Base-by-base conservation (phyloP, 1,284 basidiomycete species). In the Irpex sp. region DNA sequence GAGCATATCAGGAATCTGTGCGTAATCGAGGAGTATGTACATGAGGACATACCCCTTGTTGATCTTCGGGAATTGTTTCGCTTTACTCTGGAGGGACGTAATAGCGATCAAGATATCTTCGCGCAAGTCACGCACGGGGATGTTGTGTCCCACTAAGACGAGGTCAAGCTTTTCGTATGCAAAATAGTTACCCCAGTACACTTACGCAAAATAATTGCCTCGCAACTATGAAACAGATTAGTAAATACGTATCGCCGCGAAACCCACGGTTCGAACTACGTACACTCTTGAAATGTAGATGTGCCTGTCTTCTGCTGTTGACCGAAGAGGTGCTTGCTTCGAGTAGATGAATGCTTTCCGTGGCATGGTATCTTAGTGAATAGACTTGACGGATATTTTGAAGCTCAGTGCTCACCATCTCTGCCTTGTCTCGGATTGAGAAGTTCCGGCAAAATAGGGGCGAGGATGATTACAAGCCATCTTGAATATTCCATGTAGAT, bases 61-160 rank as follows among this genome's bases (percentile, higher is more conserved):
- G n/a, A 56, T 13, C 26, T 56, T 36, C 26, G 54, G 54, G 26
- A 51, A 51, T 19, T 21, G 49, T 51, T 51, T 51, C 17, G 15
- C 49, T 21, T 34, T 6, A 26, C 15, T 26, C 7, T 11, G 19
- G 13, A 56, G 11, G 8, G 54, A 56, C 7, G 13, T 34, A 34
- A 56, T 56, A 34, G 34, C 54, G 9, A 34, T 31, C 21, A 31
- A 17, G 15, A 61, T 37, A 13, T 61, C 38, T 31, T 56, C 36
- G 21, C 60, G 60, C 7, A 61, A 49, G 11, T n/a, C 19, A 56
- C 15, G 11, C 21, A 26, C 51, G 19, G 52, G 17, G 19, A 61
- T 21, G 17, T 54, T 56, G 37, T 36, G 52, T 15, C 60, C 60
- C n/a, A 61, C 60, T 61, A 54, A 7, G 40, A 21, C 13, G 36